phyloP scores from a whole-genome alignment of 176 grass and related monocot species.

The Oryza meridionalis region DNA sequence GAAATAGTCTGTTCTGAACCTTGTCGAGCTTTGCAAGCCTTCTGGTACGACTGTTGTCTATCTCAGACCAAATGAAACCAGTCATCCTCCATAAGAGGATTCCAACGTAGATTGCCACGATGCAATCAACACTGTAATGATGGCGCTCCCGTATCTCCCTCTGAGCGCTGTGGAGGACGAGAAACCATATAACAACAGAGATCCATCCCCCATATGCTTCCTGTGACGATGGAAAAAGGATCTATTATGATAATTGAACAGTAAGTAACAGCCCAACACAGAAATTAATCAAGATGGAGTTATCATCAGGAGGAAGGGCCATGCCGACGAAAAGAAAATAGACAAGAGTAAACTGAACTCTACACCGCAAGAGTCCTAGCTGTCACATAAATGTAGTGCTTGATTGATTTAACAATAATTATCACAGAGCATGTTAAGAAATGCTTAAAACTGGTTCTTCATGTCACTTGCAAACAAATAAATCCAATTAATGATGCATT shows the following conservation, averaged over 20 bases:
- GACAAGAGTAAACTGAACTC: neutral
- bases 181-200: slow-evolving; percentile 73
- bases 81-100: slow-evolving; percentile 85
- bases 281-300: neutral
- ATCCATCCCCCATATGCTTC: slow-evolving; percentile 97
- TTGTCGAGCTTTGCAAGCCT: slow-evolving; percentile 69
- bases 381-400: neutral
- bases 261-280: neutral
- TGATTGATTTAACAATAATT: neutral
- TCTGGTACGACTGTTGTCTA: slow-evolving; percentile 47
- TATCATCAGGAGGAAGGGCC: neutral
- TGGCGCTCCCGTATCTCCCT: slow-evolving; percentile 84
- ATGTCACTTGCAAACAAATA: neutral
- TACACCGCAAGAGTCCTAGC: neutral
- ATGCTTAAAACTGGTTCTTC: neutral
- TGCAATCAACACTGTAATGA: slow-evolving; percentile 80
- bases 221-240: slow-evolving; percentile 30
- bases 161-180: slow-evolving; percentile 81
- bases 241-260: neutral
- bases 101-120: slow-evolving; percentile 87
- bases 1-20: slow-evolving; percentile 57
- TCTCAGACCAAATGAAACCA: slow-evolving; percentile 72
- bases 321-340: neutral
- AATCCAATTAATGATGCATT: neutral
- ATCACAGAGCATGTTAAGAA: neutral